Base-by-base conservation (phyloP, 805 yeast genomes). In the Pichia heedii region DNA sequence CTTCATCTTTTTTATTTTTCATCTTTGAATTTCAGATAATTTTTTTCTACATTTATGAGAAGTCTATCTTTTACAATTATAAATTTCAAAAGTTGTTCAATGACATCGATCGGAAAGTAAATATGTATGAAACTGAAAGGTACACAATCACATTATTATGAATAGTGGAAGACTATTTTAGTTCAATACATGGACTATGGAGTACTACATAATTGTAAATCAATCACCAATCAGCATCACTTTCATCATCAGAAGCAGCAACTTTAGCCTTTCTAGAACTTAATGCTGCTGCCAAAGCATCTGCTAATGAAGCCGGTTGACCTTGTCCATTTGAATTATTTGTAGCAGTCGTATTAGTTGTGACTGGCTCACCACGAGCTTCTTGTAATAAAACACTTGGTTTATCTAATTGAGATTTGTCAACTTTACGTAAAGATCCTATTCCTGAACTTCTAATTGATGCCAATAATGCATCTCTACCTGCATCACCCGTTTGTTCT, bases 361-460 rank as follows among this genome's bases (percentile, higher is more conserved):
- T 50, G 2, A 65, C 53, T 0, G 74, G 70, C 40, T 77, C 84
- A 21, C 90, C 90, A 34, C 69, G 67, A 2, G 86, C 86, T 57
- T 83, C 90, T 55, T 74, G 84, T 16, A 84, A 62, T 16, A 84
- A 54, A 0, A 74, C 85, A 32, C 82, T 78, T 10, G 97, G 95
- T 48, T 72, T 76, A 30, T 89, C 96, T 34, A 87, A 66, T 54
- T 83, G 88, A 0, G 86, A 63, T 62, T 88, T 90, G 61, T 90
- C 97, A 2, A 83, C 82, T 58, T 81, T 86, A 50, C 71, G 77
- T 51, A 90, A 71, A 6, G 76, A 55, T 0, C 82, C 81, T 5
- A 89, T 33, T 32, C 90, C 89, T 0, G 96, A 80, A 33, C 81
- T 77, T 53, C 96, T 72, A 52, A 90, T 90, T 1, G 97, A 86